phyloP scores from a whole-genome alignment of 2,329 filamentous ascomycete genomes.

The Pseudogymnoascus sp. region DNA sequence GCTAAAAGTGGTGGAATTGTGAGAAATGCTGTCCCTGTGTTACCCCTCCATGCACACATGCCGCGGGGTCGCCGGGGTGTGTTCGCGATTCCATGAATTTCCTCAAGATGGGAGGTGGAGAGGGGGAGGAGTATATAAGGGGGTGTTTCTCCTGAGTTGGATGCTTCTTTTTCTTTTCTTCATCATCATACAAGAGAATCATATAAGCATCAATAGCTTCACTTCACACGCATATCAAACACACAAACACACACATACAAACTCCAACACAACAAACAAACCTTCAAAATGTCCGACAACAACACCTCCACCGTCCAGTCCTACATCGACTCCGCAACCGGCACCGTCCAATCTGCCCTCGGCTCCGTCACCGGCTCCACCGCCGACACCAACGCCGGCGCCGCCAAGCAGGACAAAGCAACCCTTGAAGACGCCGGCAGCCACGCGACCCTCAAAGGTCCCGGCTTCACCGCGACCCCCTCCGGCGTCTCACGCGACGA shows the following conservation, averaged over 20 bases:
- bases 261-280: constrained; percentile 6
- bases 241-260: constrained; percentile 4
- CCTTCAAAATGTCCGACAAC: constrained; percentile 41
- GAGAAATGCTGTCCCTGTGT: background rate
- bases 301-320: constrained; percentile 67
- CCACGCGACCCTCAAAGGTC: constrained; percentile 66
- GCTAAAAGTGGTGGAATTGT: background rate
- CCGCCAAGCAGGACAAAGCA: constrained; percentile 53
- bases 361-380: constrained; percentile 66
- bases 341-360: constrained; percentile 61
- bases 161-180: background rate
- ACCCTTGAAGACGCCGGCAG: constrained; percentile 62
- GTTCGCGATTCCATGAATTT: constrained; percentile 5
- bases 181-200: background rate
- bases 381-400: constrained; percentile 36
- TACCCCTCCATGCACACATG: constrained; percentile 3
- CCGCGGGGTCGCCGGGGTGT: background rate
- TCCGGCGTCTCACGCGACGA: constrained; percentile 65
- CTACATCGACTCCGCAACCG: constrained; percentile 63
- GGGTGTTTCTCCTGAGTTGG: background rate
- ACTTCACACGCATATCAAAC: background rate
- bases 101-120: background rate
- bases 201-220: constrained; percentile 10
- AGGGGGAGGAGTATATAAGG: background rate
- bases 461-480: constrained; percentile 59